These are phyloP conservation scores for Daldinia sp. DNA, from an alignment of 2,329 filamentous ascomycete species.

Conservation along the genomic window DNA sequence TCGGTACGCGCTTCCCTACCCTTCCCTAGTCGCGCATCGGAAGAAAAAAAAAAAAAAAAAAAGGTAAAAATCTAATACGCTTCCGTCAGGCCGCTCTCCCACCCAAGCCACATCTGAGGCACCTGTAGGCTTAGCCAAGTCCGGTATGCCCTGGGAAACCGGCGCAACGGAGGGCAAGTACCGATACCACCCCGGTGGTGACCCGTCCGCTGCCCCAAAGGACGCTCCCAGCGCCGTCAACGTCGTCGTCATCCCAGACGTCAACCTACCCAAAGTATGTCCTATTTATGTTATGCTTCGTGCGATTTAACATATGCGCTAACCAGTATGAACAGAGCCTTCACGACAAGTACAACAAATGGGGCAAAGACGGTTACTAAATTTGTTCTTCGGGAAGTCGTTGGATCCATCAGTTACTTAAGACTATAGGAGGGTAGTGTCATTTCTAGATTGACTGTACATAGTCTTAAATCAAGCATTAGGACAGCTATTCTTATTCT, in stretches of 20 bases:
- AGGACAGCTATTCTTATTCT: not conserved
- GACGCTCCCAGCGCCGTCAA: conserved; percentile 96
- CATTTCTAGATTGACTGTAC: conserved; percentile 36
- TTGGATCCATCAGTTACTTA: conserved; percentile 17
- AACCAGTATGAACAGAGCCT: conserved; percentile 67
- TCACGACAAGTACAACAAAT: conserved; percentile 99
- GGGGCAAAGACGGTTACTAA: conserved; percentile 94
- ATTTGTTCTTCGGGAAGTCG: conserved; percentile 2
- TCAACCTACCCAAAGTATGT: conserved; percentile 85
- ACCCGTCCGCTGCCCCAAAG: conserved; percentile 76
- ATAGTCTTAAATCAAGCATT: conserved; percentile 34
- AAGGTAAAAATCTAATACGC: conserved; percentile 13
- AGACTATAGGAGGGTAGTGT: conserved; percentile 27
- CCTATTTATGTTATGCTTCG: not conserved
- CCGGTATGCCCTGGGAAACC: conserved; percentile 91
- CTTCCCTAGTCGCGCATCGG: not conserved
- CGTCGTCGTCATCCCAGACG: conserved; percentile 91
- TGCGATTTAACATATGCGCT: conserved; percentile 24
- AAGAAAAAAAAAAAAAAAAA: no score
- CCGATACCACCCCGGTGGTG: conserved; percentile 86
- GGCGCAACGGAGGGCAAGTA: conserved; percentile 71
- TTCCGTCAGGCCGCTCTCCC: conserved; percentile 76
- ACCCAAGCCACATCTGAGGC: conserved; percentile 85
- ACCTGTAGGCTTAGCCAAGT: conserved; percentile 74
- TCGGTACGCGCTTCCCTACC: conserved; percentile 63